Percentiles rank a stretch among this genome's conserved stretches.
These are phyloP conservation scores for Amauroascus verrucosus DNA, from an alignment of 2,329 filamentous ascomycete species.

Conservation along the genomic window DNA sequence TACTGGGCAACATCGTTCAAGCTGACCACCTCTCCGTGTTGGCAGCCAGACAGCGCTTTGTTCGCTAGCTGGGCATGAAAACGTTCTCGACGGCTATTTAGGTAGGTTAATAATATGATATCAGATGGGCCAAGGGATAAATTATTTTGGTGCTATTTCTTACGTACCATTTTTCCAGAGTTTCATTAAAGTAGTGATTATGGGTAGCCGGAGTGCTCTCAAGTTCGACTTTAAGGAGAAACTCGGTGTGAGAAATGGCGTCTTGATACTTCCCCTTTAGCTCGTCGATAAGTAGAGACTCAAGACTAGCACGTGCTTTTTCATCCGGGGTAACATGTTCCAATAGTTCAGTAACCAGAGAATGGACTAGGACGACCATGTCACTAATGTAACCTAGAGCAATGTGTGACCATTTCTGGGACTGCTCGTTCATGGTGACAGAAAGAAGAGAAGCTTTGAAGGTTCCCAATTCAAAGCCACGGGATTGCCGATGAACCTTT, in stretches of 20 bases:
- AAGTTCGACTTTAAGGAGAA: slow-evolving; percentile 46
- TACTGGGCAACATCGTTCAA: slow-evolving; percentile 13
- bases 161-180: slow-evolving; percentile 31
- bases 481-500: slow-evolving; percentile 35
- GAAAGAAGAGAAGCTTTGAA: slow-evolving; percentile 28
- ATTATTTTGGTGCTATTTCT: too few relatives aligned
- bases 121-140: too few relatives aligned
- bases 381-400: slow-evolving; percentile 43
- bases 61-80: not conserved
- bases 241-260: slow-evolving; percentile 41
- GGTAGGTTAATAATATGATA: not conserved
- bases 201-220: slow-evolving; percentile 40
- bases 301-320: slow-evolving; percentile 36
- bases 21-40: slow-evolving; percentile 12
- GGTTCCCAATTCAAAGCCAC: slow-evolving; percentile 48
- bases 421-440: slow-evolving; percentile 44
- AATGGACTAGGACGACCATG: slow-evolving; percentile 43
- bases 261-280: slow-evolving; percentile 39
- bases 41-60: not conserved
- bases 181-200: slow-evolving; percentile 44
- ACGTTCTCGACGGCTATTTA: not conserved
- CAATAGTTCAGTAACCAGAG: slow-evolving; percentile 42
- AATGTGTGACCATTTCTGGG: slow-evolving; percentile 44
- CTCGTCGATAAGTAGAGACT: slow-evolving; percentile 36
- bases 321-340: slow-evolving; percentile 36